phyloP scores from a whole-genome alignment of 176 grass and related monocot species.

The Triticum urartu region DNA sequence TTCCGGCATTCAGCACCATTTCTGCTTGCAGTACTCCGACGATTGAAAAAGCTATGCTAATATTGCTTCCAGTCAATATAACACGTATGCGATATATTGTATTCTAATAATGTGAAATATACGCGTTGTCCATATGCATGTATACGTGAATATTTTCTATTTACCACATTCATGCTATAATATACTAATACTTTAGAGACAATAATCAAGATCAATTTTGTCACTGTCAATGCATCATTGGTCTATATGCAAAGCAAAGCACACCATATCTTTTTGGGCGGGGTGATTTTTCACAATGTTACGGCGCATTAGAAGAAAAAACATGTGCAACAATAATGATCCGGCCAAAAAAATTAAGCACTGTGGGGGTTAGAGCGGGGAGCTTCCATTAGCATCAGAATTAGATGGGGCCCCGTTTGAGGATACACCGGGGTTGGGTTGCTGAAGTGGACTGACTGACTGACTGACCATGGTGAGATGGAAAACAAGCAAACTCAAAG shows the following conservation, averaged over 20 bases:
- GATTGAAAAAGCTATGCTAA: not conserved
- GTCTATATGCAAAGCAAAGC: not conserved
- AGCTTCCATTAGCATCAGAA: slow-evolving; percentile 9
- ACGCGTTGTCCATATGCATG: not conserved
- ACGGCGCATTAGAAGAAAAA: not conserved
- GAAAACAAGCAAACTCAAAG: not conserved
- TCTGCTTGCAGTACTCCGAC: not conserved
- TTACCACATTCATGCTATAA: not conserved
- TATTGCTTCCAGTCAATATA: not conserved
- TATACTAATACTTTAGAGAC: not conserved
- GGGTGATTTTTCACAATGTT: not conserved
- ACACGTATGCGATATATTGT: not conserved
- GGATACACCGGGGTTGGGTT: not conserved
- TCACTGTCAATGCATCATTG: not conserved
- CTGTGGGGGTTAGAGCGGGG: not conserved
- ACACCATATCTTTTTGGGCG: not conserved
- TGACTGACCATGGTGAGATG: not conserved
- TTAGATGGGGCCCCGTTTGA: not conserved
- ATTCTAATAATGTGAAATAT: not conserved
- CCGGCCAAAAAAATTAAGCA: slow-evolving; percentile 1
- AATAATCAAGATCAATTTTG: not conserved
- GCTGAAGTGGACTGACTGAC: slow-evolving; percentile 34
- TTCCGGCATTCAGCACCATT: not conserved
- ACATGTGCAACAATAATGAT: not conserved
- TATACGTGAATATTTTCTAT: not conserved